Evolutionary conservation across 257 asterid genomes (phyloP).

Genomic region (Prunella vulgaris): DNA sequence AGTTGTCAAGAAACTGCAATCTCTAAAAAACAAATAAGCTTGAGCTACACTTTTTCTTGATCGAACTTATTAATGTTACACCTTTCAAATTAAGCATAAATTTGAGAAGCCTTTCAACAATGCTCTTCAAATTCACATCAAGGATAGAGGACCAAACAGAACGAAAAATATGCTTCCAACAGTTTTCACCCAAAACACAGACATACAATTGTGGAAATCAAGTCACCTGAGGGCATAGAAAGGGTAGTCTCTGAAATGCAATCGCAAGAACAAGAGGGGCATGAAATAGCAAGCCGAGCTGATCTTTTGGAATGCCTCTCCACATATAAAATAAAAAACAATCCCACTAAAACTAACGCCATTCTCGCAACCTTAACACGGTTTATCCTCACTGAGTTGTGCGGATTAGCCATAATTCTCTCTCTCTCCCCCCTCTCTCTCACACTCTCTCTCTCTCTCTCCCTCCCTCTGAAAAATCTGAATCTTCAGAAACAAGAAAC

Average conservation of each 20-base stretch:
- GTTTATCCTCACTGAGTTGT: slow-evolving; percentile 25
- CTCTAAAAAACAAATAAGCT: background rate
- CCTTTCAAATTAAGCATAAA: background rate
- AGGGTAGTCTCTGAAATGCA: slow-evolving; percentile 22
- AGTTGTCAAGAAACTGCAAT: background rate
- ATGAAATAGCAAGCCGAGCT: slow-evolving; percentile 21
- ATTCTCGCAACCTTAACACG: slow-evolving; percentile 28
- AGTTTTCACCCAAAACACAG: background rate
- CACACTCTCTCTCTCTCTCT: too few relatives aligned
- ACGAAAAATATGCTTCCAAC: background rate
- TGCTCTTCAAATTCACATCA: background rate
- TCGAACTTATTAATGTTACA: background rate
- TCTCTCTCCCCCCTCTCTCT: too few relatives aligned
- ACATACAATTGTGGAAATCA: background rate
- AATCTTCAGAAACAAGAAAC: slow-evolving; percentile 12
- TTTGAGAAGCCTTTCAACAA: background rate
- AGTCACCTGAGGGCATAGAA: slow-evolving; percentile 26
- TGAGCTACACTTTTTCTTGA: background rate
- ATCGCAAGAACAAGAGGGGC: slow-evolving; percentile 29
- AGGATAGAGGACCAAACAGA: slow-evolving; percentile 1
- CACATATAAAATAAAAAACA: slow-evolving; percentile 24
- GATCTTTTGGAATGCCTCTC: slow-evolving; percentile 30
- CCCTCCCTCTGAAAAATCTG: slow-evolving; percentile 4
- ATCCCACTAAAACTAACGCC: slow-evolving; percentile 29
- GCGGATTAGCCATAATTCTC: slow-evolving; percentile 23